Percentiles rank a stretch among this genome's conserved stretches.
Evolutionary conservation across 345 rosid species (phyloP).

Genomic region (Aurinia saxatilis): DNA sequence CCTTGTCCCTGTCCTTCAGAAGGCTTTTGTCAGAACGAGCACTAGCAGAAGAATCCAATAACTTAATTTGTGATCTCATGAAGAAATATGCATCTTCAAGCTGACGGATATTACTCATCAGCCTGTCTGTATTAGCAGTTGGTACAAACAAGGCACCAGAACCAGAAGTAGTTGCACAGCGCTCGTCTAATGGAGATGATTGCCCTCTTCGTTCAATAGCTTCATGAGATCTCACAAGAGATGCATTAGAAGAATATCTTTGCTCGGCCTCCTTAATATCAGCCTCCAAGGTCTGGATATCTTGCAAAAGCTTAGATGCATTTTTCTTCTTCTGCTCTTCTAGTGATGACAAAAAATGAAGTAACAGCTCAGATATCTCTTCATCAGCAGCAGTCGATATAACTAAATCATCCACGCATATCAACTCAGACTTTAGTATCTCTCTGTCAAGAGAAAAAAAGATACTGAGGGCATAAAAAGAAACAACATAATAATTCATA

Average conservation of each 20-base stretch:
- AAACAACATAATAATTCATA: not conserved
- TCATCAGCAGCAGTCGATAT: constrained; percentile 34
- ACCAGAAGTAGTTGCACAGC: constrained; percentile 27
- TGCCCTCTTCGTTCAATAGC: constrained; percentile 22
- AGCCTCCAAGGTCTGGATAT: constrained; percentile 51
- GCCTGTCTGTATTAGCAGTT: constrained; percentile 37
- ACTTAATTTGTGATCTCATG: constrained; percentile 49
- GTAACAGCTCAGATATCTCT: constrained; percentile 53
- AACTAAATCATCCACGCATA: constrained; percentile 29
- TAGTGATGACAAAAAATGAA: constrained; percentile 53
- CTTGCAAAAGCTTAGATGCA: constrained; percentile 52
- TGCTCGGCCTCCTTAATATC: constrained; percentile 67
- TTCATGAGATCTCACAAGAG: constrained; percentile 25
- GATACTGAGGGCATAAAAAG: constrained; percentile 14
- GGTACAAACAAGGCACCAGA: constrained; percentile 29
- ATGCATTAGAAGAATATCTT: constrained; percentile 31
- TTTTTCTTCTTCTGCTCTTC: constrained; percentile 55
- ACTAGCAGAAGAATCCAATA: constrained; percentile 27
- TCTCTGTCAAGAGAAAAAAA: constrained; percentile 46
- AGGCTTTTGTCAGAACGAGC: constrained; percentile 36
- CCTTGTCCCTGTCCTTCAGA: constrained; percentile 31
- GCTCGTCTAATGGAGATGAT: constrained; percentile 13
- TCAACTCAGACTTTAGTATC: constrained; percentile 68
- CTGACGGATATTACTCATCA: constrained; percentile 51
- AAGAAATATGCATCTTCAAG: constrained; percentile 80